Percentiles rank a stretch among this genome's conserved stretches.
Conservation (phyloP, 805 yeast genomes). For the Saccharomycopsis sp. region DNA sequence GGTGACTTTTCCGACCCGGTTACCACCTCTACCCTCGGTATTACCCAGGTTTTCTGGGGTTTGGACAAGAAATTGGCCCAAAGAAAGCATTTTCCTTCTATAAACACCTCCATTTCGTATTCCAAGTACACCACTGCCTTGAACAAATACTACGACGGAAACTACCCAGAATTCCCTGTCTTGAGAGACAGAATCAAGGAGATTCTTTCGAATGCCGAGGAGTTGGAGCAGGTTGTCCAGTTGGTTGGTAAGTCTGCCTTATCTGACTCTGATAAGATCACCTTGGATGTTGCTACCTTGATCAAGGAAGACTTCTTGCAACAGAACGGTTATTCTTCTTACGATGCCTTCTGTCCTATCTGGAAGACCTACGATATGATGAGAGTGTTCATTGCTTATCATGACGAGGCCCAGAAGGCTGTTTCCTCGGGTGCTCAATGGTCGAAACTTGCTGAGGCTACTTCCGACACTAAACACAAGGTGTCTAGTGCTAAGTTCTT, state of each 20-base stretch:
- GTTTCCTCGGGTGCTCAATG: constrained; percentile 89
- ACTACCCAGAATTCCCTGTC: constrained; percentile 85
- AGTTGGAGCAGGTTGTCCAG: constrained; percentile 97
- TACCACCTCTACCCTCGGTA: constrained; percentile 96
- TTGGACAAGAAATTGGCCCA: constrained; percentile 97
- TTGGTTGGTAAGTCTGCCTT: constrained; percentile 97
- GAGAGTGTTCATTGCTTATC: constrained; percentile 86
- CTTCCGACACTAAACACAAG: constrained; percentile 85
- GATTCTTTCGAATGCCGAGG: constrained; percentile 94
- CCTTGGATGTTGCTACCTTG: constrained; percentile 84
- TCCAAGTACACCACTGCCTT: constrained; percentile 91
- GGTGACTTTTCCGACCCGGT: constrained; percentile 99
- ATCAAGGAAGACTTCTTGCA: constrained; percentile 98
- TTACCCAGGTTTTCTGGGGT: constrained; percentile 99
- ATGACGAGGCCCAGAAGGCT: constrained; percentile 97
- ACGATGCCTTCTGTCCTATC: constrained; percentile 98
- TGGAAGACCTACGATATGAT: constrained; percentile 99
- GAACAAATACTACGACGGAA: constrained; percentile 74
- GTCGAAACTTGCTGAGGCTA: constrained; percentile 86
- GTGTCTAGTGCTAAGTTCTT: constrained; percentile 93
- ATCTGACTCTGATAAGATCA: constrained; percentile 93
- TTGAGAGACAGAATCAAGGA: constrained; percentile 91
- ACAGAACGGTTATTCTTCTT: constrained; percentile 97
- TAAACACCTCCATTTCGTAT: constrained; percentile 92
- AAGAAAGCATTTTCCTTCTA: constrained; percentile 99